Percentiles rank a stretch among this genome's conserved stretches.
These are phyloP conservation scores for Balakata baccata DNA, from an alignment of 345 rosid genomes.

Conservation along the genomic window DNA sequence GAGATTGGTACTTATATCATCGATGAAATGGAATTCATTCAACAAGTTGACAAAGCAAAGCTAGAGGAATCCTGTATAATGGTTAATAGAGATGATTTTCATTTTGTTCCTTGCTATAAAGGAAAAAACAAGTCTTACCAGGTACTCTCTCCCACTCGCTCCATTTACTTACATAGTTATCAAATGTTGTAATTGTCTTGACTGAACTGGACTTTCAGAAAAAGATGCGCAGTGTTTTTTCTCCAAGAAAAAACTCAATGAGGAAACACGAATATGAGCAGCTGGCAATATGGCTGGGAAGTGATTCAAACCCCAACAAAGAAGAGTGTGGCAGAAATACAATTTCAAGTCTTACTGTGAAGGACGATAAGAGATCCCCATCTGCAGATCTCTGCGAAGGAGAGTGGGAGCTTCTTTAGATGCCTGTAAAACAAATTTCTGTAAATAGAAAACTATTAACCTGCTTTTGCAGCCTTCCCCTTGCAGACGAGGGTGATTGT, in stretches of 20 bases:
- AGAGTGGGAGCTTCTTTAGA: slow-evolving; percentile 81
- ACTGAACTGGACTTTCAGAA: slow-evolving; percentile 35
- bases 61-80: slow-evolving; percentile 68
- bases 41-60: slow-evolving; percentile 28
- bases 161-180: neutral
- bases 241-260: slow-evolving; percentile 50
- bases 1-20: slow-evolving; percentile 22
- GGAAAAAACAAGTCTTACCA: slow-evolving; percentile 55
- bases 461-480: slow-evolving; percentile 18
- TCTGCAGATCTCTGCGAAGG: slow-evolving; percentile 38
- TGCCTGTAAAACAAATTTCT: slow-evolving; percentile 4
- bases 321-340: slow-evolving; percentile 16
- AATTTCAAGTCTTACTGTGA: slow-evolving; percentile 25
- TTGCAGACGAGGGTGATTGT: slow-evolving; percentile 9
- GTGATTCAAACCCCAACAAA: slow-evolving; percentile 26
- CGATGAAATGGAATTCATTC: slow-evolving; percentile 28
- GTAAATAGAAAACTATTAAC: slow-evolving; percentile 13
- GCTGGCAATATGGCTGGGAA: slow-evolving; percentile 42
- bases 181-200: neutral
- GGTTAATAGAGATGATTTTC: slow-evolving; percentile 49
- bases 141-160: slow-evolving; percentile 32
- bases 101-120: slow-evolving; percentile 27
- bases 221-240: slow-evolving; percentile 53
- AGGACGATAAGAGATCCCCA: slow-evolving; percentile 22
- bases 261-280: slow-evolving; percentile 63